phyloP scores from a whole-genome alignment of 257 asterid genomes.

The Vinca minor region DNA sequence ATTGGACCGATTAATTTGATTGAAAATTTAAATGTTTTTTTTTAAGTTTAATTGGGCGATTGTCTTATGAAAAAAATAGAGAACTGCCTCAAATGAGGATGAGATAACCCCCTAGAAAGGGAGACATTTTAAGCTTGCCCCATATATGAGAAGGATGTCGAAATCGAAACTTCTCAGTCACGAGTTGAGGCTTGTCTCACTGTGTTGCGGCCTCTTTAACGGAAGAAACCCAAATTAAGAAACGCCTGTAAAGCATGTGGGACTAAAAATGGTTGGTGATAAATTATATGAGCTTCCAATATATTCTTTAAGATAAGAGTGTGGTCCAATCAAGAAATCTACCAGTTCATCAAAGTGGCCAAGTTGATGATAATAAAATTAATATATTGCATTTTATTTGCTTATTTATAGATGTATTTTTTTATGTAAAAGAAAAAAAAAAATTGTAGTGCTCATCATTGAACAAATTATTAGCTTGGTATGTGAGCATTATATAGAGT shows the following conservation, averaged over 20 bases:
- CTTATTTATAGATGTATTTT: neutral
- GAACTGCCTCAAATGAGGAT: too few relatives aligned
- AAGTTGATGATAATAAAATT: neutral
- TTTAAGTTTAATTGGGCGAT: too few relatives aligned
- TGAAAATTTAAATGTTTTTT: too few relatives aligned
- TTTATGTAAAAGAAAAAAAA: neutral
- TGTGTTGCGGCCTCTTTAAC: too few relatives aligned
- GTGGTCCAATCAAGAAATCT: slow-evolving; percentile 5
- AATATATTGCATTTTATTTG: neutral
- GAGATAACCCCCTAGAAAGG: too few relatives aligned
- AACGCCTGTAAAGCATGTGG: slow-evolving; percentile 2
- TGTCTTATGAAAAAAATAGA: too few relatives aligned
- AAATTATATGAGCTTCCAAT: slow-evolving; percentile 9
- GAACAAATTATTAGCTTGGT: slow-evolving; percentile 3
- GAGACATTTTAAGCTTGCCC: too few relatives aligned
- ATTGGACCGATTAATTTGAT: too few relatives aligned
- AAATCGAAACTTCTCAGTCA: too few relatives aligned
- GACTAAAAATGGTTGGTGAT: slow-evolving; percentile 3
- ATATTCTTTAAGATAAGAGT: neutral
- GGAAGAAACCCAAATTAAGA: neutral
- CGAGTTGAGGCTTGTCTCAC: too few relatives aligned
- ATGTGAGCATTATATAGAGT: neutral
- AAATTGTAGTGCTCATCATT: neutral
- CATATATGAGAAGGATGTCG: too few relatives aligned
- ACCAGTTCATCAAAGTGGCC: neutral